Base-by-base conservation (phyloP, 2,329 filamentous ascomycete genomes). In the Neonectria magnoliae region DNA sequence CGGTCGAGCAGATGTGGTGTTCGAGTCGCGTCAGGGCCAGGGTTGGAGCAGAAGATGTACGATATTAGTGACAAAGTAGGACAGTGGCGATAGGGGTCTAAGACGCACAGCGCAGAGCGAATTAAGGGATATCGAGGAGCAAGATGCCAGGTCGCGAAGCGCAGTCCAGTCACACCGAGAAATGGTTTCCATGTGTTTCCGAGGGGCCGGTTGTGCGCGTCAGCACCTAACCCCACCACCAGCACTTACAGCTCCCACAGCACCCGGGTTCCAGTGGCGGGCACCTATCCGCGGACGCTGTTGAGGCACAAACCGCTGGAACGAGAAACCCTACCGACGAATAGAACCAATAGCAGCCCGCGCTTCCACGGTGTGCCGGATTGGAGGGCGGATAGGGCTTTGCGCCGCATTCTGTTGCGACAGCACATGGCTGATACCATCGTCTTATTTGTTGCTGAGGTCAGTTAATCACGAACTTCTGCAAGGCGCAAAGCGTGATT, bases 321-420 rank as follows among this genome's bases (percentile, higher is more conserved):
- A 45, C 36, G 14, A 38, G 14, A 38, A 38, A 8, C 14, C 31
- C 47, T 55, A 16, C 51, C 25, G 14, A 29, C 10, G 44, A n/a
- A n/a, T 6, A 18, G 59, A 66, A 51, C 76, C 76, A 78, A 78
- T 78, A 29, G 67, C 61, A 57, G 50, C 62, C 53, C 71, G 51
- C 57, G 36, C 50, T 60, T 57, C 47, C 33, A 60, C 65, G 70
- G 70, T 76, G 76, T 77, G 76, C 71, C 69, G 61, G 51, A 68
- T 51, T 68, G 44, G 61, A 71, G 68, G 67, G 69, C 57, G 57
- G 51, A 58, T 50, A 70, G 64, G 63, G 68, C 68, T 68, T 51
- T 36, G 27, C 38, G n/a, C 29, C 18, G n/a, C 48, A 14, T 51
- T n/a, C 59, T 51, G 47, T 38, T 41, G 47, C 50, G 64, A 67